phyloP scores from a whole-genome alignment of 2,329 filamentous ascomycete genomes.

The Verticillium klebahnii region DNA sequence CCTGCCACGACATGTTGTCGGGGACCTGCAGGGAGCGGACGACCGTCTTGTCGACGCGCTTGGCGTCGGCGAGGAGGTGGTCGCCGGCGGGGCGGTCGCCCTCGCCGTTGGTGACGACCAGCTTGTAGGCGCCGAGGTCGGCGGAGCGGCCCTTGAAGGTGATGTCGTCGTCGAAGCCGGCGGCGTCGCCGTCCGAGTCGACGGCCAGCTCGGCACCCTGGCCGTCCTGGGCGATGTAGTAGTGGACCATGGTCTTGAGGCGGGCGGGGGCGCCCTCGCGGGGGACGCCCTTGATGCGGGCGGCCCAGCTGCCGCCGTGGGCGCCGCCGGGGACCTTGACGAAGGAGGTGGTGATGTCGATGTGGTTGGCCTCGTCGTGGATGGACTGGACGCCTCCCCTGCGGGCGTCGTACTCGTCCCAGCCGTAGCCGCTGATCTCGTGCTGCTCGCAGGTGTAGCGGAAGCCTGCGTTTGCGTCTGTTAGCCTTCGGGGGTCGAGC shows the following conservation, averaged over 20 bases:
- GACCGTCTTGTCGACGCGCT: constrained; percentile 70
- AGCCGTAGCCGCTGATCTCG: constrained; percentile 93
- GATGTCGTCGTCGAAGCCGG: constrained; percentile 56
- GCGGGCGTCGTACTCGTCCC: constrained; percentile 93
- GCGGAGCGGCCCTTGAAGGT: constrained; percentile 65
- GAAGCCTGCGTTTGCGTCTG: constrained; percentile 55
- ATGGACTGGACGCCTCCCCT: constrained; percentile 85
- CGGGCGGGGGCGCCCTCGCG: constrained; percentile 62
- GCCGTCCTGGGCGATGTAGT: constrained; percentile 80
- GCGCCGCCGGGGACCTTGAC: constrained; percentile 84
- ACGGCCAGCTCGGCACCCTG: constrained; percentile 59
- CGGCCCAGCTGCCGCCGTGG: constrained; percentile 89
- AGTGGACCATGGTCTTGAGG: constrained; percentile 72
- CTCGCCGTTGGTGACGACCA: constrained; percentile 70
- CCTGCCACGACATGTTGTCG: constrained; percentile 74
- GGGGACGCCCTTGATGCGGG: constrained; percentile 76
- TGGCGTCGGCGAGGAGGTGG: constrained; percentile 62
- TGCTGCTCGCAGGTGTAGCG: constrained; percentile 95
- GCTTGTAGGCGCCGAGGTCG: constrained; percentile 72
- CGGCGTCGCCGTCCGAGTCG: constrained; percentile 41
- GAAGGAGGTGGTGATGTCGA: constrained; percentile 91
- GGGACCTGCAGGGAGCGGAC: constrained; percentile 68
- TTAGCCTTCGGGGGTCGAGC: no score
- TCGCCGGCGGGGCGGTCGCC: constrained; percentile 56
- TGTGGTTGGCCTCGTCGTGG: constrained; percentile 79